Evolutionary conservation across 768 basidiomycete species (phyloP).

Genomic region (Clathrus columnatus): DNA sequence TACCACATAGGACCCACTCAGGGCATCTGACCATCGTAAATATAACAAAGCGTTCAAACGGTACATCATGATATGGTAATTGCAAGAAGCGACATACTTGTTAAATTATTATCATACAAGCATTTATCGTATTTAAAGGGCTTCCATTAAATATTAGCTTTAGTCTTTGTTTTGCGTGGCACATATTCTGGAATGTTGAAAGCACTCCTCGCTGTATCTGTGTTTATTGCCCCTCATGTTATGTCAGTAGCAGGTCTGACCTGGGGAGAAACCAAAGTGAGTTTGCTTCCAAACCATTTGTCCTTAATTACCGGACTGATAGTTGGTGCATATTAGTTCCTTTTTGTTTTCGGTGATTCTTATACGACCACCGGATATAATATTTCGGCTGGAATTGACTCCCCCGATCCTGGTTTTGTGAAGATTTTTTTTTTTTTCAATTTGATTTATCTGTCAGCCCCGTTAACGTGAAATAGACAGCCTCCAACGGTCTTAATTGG

Average conservation of each 20-base stretch:
- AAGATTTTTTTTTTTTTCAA: slow-evolving; percentile 15
- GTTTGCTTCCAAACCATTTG: neutral
- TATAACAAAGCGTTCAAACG: too few species aligned
- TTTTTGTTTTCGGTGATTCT: slow-evolving; percentile 58
- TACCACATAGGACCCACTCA: neutral
- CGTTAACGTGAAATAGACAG: slow-evolving; percentile 30
- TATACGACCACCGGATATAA: slow-evolving; percentile 55
- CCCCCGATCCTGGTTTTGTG: slow-evolving; percentile 43
- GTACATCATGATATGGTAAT: neutral
- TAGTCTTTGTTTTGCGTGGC: too few species aligned
- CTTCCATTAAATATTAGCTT: too few species aligned
- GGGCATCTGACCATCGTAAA: neutral
- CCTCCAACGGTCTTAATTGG: slow-evolving; percentile 59
- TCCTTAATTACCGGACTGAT: slow-evolving; percentile 20
- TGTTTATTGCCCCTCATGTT: neutral
- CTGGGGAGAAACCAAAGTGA: slow-evolving; percentile 37
- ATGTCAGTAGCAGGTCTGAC: slow-evolving; percentile 21
- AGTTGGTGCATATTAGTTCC: slow-evolving; percentile 43
- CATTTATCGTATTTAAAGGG: too few species aligned
- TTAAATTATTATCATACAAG: too few species aligned
- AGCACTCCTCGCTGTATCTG: neutral
- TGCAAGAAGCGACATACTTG: too few species aligned
- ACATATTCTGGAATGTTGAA: too few species aligned
- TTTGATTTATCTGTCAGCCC: neutral
- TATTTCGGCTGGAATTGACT: slow-evolving; percentile 45